These are phyloP conservation scores for Cercospora sp. DNA, from an alignment of 2,329 filamentous ascomycete genomes.

Conservation along the genomic window DNA sequence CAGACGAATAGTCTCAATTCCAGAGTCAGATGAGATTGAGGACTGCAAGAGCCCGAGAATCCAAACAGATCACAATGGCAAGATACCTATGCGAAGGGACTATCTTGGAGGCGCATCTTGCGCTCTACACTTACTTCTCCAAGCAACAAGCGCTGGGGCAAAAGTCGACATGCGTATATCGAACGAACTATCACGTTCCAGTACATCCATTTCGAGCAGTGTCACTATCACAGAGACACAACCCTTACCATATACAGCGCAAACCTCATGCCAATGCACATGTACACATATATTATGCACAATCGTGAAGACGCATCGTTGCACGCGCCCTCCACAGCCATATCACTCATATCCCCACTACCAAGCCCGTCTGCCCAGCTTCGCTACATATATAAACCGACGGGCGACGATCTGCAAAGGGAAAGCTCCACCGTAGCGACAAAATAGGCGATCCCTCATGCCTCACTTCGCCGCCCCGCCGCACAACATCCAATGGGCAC, in stretches of 20 bases:
- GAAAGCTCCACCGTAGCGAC: conserved; percentile 1
- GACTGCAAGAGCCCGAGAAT: neutral
- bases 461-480: neutral
- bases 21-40: neutral
- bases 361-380: neutral
- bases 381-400: neutral
- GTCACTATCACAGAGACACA: too few relatives aligned
- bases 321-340: neutral
- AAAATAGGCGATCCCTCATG: conserved; percentile 1
- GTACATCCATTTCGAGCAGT: neutral
- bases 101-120: neutral
- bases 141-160: neutral
- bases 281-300: neutral
- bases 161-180: neutral
- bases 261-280: neutral
- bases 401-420: neutral
- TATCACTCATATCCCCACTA: neutral
- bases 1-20: too few relatives aligned
- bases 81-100: neutral
- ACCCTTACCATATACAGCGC: too few relatives aligned
- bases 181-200: neutral
- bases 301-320: neutral
- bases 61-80: neutral
- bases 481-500: neutral
- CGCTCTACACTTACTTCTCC: neutral